Base-by-base conservation (phyloP, 2,329 filamentous ascomycete species). In the Paecilomyces sp. region DNA sequence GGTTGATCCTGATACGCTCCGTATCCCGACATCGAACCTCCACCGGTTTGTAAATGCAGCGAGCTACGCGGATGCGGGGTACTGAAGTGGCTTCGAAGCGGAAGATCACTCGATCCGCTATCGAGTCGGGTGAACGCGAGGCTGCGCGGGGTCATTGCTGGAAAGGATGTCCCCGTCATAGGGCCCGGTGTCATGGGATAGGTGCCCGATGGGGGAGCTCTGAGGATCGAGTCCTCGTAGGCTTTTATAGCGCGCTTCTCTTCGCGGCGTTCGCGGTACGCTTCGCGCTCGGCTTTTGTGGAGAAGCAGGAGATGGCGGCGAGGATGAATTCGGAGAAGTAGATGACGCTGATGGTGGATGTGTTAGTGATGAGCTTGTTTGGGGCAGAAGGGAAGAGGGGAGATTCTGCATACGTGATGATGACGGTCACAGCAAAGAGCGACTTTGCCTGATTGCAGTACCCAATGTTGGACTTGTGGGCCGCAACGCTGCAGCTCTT, bases 401-500 rank as follows among this genome's bases (percentile, higher is more conserved):
- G 22, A 22, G 31, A 12, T 33, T 51, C 55, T 22, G 78, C 81
- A 70, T 75, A 86, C 83, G 82, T 74, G 71, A 85, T 78, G 28
- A 85, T 70, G 56, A 84, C 74, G 3, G 80, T 83, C 22, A 85
- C 75, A 1, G 79, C 83, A 66, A 87, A 87, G 3, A 79, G 74
- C 6, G 78, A 75, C 67, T 87, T 85, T 3, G 85, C 83, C 71
- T 88, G 85, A 71, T 79, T 73, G 69, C 85, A 88, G 68, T 85
- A 88, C 18, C 68, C 68, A 33, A 81, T 71, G 58, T 81, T 75
- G 54, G 74, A 75, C 54, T 74, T 72, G 51, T 77, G 70, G 5
- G 71, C 70, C 0, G 82, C 79, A 25, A 85, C 79, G 57, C 72
- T 78, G 74, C 85, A 88, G 64, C 74, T 81, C 71, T 86, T 86